Conservation (phyloP, 192 early-diverging fungal species). For the Backusella liffmaniae region DNA sequence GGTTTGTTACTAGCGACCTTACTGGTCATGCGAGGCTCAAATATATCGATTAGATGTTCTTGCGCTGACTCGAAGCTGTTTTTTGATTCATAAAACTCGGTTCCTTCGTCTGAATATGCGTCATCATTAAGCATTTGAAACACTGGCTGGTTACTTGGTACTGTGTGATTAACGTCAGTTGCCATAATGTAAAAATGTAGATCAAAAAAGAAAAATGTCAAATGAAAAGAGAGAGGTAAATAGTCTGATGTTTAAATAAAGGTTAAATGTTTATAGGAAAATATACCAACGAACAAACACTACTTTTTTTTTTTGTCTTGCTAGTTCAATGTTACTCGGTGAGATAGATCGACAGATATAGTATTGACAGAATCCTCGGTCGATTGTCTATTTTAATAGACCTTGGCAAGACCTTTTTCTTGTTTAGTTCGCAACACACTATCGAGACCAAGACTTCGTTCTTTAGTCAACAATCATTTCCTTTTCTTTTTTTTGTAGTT, state of each 20-base stretch:
- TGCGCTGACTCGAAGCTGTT: not conserved
- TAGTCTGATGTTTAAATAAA: not conserved
- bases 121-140: not conserved
- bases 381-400: not conserved
- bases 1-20: not conserved
- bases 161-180: not conserved
- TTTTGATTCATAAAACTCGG: not conserved
- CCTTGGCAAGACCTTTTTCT: not conserved
- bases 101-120: not conserved
- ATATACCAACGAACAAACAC: not conserved
- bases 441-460: no score
- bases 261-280: not conserved
- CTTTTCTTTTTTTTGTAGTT: no score
- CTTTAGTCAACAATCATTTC: no score
- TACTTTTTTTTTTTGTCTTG: not conserved
- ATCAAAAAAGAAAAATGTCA: not conserved
- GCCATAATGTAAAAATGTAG: not conserved
- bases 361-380: not conserved
- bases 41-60: not conserved
- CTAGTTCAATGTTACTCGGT: not conserved
- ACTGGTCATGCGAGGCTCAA: not conserved
- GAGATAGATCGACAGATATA: not conserved
- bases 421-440: no score
- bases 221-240: not conserved
- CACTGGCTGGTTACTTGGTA: not conserved